Base-by-base conservation (phyloP, 164 flowering plant species). In the Magnolia officinalis region DNA sequence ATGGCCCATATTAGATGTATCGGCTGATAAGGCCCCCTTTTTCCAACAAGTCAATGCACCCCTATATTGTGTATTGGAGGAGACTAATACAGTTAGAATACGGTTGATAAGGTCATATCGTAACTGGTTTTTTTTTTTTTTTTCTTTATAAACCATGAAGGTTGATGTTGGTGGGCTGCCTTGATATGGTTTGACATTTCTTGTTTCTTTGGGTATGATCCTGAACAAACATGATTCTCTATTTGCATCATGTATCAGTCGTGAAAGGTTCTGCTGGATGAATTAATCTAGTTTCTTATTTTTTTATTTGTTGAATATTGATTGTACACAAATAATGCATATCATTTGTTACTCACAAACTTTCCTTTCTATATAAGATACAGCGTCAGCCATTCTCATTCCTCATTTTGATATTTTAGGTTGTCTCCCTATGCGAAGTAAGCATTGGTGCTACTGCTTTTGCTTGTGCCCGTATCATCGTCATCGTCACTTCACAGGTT, bases 401-500 rank as follows among this genome's bases (percentile, higher is more conserved):
- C 29, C 29, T 68, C 50, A 14, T 31, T 26, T 37, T 68, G 11
- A 16, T 26, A 24, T 16, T 68, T 29, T 90, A 95, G 99, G 81
- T 90, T 55, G 81, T 84, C 63, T 85, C 93, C 63, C 79, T 77
- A 11, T 89, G 89, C 83, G 86, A 85, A 76, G 78, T 75, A 70
- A 80, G 80, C 75, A 78, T 80, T 67, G 69, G 65, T 75, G 77
- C 78, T 70, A 77, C 85, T 76, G 83, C 90, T 58, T 93, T 89
- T 85, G 98, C 94, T 51, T 82, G 83, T 77, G 89, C 79, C 59
- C 88, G 89, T 70, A 94, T 90, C 67, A 84, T 92, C 82, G 93
- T 91, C 79, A 82, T 80, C 70, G 90, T 96, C 77, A 82, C 94
- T 55, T 87, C 97, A 59, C 87, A 90, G 96, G 99, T 90, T 65